phyloP scores from a whole-genome alignment of 2,329 filamentous ascomycete genomes.

The Mollisia scopiformis region DNA sequence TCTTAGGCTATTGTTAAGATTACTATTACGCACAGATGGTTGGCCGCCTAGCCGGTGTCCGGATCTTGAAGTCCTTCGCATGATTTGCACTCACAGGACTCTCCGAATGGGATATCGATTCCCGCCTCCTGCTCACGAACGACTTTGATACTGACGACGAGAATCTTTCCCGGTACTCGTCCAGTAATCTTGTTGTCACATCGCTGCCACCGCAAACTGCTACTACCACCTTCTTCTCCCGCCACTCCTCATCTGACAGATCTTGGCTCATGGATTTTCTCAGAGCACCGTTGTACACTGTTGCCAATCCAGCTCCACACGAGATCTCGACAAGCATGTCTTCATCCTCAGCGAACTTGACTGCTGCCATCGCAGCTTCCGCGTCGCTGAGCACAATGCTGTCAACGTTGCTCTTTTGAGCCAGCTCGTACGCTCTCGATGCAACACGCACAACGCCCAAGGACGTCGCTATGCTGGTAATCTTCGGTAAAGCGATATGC shows the following conservation, averaged over 20 bases:
- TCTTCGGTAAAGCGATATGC: conserved; percentile 67
- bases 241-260: conserved; percentile 59
- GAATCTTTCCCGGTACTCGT: conserved; percentile 55
- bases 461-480: conserved; percentile 76
- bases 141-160: conserved; percentile 19
- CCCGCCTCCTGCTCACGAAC: background rate
- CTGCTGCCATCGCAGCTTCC: conserved; percentile 78
- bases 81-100: background rate
- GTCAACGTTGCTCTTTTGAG: conserved; percentile 52
- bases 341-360: conserved; percentile 80
- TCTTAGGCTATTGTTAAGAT: background rate
- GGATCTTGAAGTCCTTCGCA: background rate
- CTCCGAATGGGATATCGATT: background rate
- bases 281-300: conserved; percentile 66
- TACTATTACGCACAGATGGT: background rate
- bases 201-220: conserved; percentile 82
- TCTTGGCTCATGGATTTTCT: conserved; percentile 59
- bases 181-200: conserved; percentile 63
- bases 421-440: conserved; percentile 68
- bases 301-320: conserved; percentile 79
- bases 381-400: conserved; percentile 71
- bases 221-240: conserved; percentile 75
- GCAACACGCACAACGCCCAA: conserved; percentile 77
- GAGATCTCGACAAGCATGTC: conserved; percentile 80
- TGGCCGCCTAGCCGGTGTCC: background rate